phyloP scores from a whole-genome alignment of 106 monocot species.

The Dactylorhiza incarnata region DNA sequence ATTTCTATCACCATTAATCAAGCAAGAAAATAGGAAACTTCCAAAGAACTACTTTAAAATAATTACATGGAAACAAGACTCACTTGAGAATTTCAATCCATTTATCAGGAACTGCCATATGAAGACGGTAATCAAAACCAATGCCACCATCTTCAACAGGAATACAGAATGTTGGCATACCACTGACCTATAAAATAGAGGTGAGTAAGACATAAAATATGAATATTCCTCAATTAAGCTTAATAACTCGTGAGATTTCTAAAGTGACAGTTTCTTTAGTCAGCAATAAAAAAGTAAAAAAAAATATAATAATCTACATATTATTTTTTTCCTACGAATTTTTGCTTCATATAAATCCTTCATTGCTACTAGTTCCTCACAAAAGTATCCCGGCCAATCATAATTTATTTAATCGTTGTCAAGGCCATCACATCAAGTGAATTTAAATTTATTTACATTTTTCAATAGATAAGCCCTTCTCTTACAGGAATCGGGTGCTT shows the following conservation, averaged over 20 bases:
- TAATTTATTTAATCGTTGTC: neutral
- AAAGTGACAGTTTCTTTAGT: neutral
- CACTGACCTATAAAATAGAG: conserved; percentile 66
- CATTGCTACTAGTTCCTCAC: neutral
- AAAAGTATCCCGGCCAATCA: neutral
- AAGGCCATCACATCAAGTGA: neutral
- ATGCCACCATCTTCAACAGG: conserved; percentile 89
- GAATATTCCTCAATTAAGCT: neutral
- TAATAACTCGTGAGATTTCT: neutral
- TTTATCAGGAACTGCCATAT: conserved; percentile 97
- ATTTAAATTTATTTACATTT: neutral
- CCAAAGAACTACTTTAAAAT: neutral
- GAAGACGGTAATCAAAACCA: conserved; percentile 95
- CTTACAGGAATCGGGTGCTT: no score
- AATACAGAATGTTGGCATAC: conserved; percentile 93
- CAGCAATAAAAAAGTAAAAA: neutral
- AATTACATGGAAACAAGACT: conserved; percentile 11
- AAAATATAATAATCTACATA: neutral
- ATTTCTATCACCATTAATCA: neutral
- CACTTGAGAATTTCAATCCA: conserved; percentile 98
- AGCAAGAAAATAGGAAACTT: neutral
- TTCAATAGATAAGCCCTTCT: no score
- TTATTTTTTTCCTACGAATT: neutral
- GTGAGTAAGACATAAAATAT: neutral
- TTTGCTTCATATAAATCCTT: neutral